Evolutionary conservation across 2,329 filamentous ascomycete species (phyloP), one percentile per base, ranked within the genome.

Genomic region (Sarocladiaceae sp.): DNA sequence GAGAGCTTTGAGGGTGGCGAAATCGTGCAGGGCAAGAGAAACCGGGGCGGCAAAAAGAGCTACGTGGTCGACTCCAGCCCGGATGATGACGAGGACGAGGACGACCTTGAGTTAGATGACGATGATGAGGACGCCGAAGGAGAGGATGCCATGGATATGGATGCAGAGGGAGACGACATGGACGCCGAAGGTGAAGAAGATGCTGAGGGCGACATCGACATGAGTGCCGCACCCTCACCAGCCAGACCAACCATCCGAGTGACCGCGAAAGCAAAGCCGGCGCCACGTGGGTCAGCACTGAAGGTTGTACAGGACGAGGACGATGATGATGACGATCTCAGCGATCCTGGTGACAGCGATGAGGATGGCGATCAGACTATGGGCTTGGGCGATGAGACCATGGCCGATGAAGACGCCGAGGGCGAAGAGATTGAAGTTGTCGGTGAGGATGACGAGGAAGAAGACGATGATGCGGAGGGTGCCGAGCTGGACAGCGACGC

Each of bases 21-120:
- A 58, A 76, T 79, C 47, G 63, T 78, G 17, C 67, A 72, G 23
- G 74, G 75, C 33, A 79, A 77, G 59, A 72, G 79, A 47, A 80
- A 77, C 53, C 74, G 79, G 8, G 77, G 75, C 5, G 73, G 71
- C 17, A 80, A 80, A 66, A 83, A 82, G 67, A 82, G 74, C 58
- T 83, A 83, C 52, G 77, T 82, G 31, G 76, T 84, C 22, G 79
- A 82, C 55, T 79, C 76, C 33, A 76, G 74, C 51, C 72, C 71
- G 33, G 72, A 74, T n/a, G 72, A 74, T 22, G 72, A 73, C 3
- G 73, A 74, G 2, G 70, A 68, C 1, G 65, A 71, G 8, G 71
- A 71, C 8, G 68, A 70, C 8, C 67, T 64, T 11, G 64, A 67
- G 23, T 61, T 63, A 13, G 64, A 68, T 17, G 64, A 68, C 17